Evolutionary conservation across 2,329 filamentous ascomycete species (phyloP).

Genomic region (Xylaria sp.): DNA sequence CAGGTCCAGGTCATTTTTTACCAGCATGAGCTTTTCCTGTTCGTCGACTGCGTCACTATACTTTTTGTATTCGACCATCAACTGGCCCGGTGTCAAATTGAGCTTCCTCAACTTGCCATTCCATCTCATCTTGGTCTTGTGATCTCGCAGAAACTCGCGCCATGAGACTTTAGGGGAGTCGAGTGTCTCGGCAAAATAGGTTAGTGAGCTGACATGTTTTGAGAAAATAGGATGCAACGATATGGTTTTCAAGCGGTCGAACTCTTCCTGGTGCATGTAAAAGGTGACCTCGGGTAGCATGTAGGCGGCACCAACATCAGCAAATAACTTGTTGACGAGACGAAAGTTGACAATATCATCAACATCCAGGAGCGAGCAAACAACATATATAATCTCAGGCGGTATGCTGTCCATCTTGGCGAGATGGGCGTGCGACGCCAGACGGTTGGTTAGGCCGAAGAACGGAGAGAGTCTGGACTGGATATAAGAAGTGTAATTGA

Average conservation of each 20-base stretch:
- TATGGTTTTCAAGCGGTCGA: conserved; percentile 41
- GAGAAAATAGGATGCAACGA: conserved; percentile 42
- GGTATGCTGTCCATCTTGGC: conserved; percentile 38
- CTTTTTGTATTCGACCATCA: conserved; percentile 36
- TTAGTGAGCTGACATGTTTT: conserved; percentile 42
- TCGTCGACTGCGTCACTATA: conserved; percentile 35
- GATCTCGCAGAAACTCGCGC: conserved; percentile 31
- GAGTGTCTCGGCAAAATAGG: conserved; percentile 40
- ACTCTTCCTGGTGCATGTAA: conserved; percentile 42
- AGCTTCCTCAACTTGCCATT: conserved; percentile 25
- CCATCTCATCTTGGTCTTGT: conserved; percentile 32
- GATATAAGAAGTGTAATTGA: not conserved
- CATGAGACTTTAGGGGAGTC: conserved; percentile 32
- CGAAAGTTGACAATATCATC: conserved; percentile 44
- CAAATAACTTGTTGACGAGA: conserved; percentile 41
- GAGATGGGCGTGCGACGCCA: not conserved
- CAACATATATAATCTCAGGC: conserved; percentile 42
- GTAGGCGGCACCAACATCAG: conserved; percentile 46
- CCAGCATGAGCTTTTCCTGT: conserved; percentile 36
- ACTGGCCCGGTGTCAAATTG: conserved; percentile 22
- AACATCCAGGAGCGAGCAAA: conserved; percentile 43
- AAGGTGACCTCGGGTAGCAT: conserved; percentile 54
- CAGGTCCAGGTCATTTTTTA: conserved; percentile 32
- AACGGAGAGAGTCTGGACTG: not conserved
- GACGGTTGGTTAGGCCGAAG: not conserved